Conservation (phyloP, 2,329 filamentous ascomycete species). For the Alternaria arbusti region DNA sequence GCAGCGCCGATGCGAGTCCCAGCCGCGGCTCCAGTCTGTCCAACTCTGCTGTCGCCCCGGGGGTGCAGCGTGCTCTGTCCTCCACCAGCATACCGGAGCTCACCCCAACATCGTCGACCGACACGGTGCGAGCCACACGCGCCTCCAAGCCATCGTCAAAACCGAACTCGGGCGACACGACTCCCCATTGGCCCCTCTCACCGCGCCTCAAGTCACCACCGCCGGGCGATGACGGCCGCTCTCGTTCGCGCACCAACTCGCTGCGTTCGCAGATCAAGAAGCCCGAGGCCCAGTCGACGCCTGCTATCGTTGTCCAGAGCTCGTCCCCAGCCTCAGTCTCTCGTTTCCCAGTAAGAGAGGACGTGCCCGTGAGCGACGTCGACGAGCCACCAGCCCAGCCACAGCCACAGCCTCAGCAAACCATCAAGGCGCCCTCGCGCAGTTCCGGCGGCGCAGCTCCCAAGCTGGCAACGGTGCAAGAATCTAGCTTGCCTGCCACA, state of each 20-base stretch:
- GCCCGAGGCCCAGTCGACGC: slow-evolving; percentile 42
- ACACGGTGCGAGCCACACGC: slow-evolving; percentile 67
- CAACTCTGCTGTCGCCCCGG: slow-evolving; percentile 47
- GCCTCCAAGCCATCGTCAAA: slow-evolving; percentile 68
- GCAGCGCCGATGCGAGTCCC: slow-evolving; percentile 53
- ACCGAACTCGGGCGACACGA: slow-evolving; percentile 52
- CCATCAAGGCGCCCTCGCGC: slow-evolving; percentile 55
- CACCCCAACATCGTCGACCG: slow-evolving; percentile 62
- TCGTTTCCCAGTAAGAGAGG: slow-evolving; percentile 38
- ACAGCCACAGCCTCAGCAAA: slow-evolving; percentile 19
- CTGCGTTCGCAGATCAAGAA: slow-evolving; percentile 46
- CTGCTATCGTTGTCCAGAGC: slow-evolving; percentile 55
- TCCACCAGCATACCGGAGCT: slow-evolving; percentile 71
- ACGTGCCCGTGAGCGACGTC: slow-evolving; percentile 38
- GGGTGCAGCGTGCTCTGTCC: slow-evolving; percentile 71
- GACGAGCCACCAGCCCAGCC: slow-evolving; percentile 41
- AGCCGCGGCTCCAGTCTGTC: slow-evolving; percentile 47
- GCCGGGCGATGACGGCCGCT: slow-evolving; percentile 38
- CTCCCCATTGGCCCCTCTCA: slow-evolving; percentile 77
- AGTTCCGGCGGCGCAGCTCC: slow-evolving; percentile 64
- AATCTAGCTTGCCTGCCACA: slow-evolving; percentile 76
- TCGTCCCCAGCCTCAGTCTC: slow-evolving; percentile 50
- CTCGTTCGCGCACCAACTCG: slow-evolving; percentile 54
- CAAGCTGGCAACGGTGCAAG: slow-evolving; percentile 87
- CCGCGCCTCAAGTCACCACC: slow-evolving; percentile 80